Conservation (phyloP, 106 monocot genomes). For the Dendrobium chrysotoxum region DNA sequence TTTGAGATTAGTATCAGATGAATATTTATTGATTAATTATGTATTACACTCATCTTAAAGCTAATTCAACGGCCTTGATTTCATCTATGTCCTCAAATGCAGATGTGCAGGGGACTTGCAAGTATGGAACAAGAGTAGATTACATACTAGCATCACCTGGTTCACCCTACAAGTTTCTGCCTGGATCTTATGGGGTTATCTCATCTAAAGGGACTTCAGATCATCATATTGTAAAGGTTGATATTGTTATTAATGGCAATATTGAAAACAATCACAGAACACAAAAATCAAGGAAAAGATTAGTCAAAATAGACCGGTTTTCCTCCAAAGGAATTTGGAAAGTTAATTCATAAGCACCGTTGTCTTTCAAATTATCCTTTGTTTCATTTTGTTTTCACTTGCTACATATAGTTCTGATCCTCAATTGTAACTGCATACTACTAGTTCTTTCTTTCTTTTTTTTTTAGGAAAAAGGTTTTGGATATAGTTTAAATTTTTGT, state of each 20-base stretch:
- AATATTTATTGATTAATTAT: background rate
- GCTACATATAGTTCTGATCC: too few species aligned
- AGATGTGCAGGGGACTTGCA: conserved; percentile 88
- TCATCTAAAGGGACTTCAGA: conserved; percentile 81
- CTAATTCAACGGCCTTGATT: too few species aligned
- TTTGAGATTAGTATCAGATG: background rate
- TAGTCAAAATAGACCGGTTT: conserved; percentile 32
- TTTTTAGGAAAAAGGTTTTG: too few species aligned
- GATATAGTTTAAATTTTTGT: too few species aligned
- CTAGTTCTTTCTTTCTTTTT: too few species aligned
- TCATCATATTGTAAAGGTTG: conserved; percentile 70
- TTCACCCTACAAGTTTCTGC: conserved; percentile 56
- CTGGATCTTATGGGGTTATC: conserved; percentile 61
- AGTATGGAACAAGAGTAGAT: conserved; percentile 74
- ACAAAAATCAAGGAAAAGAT: conserved; percentile 8
- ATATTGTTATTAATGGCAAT: conserved; percentile 19
- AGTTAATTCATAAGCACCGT: background rate
- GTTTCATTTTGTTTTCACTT: too few species aligned
- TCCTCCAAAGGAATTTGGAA: conserved; percentile 44
- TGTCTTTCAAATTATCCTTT: too few species aligned
- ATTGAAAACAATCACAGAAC: conserved; percentile 2
- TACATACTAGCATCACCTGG: conserved; percentile 69
- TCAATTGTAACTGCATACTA: too few species aligned
- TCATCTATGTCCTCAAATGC: background rate
- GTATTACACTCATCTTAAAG: too few species aligned